Evolutionary conservation across 78 protist genomes (phyloP).

Genomic region (Planoprotostelium fungivorum): DNA sequence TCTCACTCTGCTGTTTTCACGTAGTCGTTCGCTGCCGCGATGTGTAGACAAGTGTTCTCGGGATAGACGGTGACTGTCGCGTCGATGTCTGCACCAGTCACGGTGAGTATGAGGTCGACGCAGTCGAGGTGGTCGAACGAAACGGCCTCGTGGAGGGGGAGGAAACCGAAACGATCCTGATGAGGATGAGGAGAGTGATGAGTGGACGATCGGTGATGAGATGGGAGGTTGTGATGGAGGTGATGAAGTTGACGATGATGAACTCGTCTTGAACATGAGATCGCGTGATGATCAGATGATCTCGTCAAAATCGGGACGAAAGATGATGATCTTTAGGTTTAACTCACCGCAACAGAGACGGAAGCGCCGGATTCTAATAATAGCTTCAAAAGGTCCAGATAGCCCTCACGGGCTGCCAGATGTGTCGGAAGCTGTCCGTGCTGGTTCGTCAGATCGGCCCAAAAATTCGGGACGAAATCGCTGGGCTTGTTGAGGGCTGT

Average conservation of each 20-base stretch:
- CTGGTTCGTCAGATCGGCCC: not conserved
- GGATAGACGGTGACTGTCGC: not conserved
- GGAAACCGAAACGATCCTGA: not conserved
- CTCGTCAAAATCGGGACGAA: no score
- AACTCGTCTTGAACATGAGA: no score
- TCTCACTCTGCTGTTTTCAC: not conserved
- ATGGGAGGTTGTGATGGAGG: no score
- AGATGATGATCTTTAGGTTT: not conserved
- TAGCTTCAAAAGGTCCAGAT: not conserved
- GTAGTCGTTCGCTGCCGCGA: not conserved
- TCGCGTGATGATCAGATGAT: no score
- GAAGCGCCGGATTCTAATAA: not conserved
- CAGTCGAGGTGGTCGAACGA: not conserved
- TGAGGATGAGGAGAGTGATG: no score
- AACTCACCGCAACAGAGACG: not conserved
- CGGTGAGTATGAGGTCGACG: not conserved
- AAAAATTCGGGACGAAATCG: not conserved
- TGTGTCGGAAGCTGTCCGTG: not conserved
- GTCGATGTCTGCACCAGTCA: not conserved
- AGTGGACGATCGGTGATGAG: no score
- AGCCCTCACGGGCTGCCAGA: not conserved
- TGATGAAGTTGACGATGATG: no score
- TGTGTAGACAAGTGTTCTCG: not conserved
- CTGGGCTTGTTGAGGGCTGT: not conserved
- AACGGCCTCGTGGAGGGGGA: not conserved